Percentiles rank a stretch among this genome's conserved stretches.
These are phyloP conservation scores for Fraxinus xanthoxyloides DNA, from an alignment of 305 asterid species.

Conservation along the genomic window DNA sequence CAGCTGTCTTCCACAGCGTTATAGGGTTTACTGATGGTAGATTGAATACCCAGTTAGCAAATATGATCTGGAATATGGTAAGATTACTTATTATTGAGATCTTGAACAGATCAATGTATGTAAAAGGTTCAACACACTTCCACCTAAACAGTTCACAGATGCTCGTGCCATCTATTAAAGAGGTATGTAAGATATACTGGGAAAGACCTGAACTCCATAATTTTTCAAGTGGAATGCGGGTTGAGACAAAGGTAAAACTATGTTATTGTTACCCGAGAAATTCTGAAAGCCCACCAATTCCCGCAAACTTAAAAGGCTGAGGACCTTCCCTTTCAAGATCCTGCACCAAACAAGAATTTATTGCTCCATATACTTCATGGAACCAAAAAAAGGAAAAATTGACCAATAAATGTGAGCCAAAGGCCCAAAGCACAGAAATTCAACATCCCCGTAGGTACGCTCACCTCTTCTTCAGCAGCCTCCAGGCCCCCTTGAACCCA, in stretches of 20 bases:
- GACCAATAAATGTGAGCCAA: background rate
- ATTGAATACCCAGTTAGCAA: background rate
- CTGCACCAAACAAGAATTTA: slow-evolving; percentile 38
- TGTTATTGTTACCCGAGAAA: slow-evolving; percentile 71
- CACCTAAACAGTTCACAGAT: background rate
- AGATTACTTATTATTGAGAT: background rate
- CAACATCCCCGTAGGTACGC: background rate
- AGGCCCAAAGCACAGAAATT: background rate
- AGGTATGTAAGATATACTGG: background rate
- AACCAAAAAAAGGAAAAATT: slow-evolving; percentile 2
- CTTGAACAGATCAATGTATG: background rate
- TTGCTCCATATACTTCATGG: background rate
- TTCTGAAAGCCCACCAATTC: slow-evolving; percentile 96
- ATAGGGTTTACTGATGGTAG: background rate
- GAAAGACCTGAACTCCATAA: background rate
- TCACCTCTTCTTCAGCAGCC: slow-evolving; percentile 93
- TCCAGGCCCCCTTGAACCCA: slow-evolving; percentile 97
- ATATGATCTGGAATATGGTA: background rate
- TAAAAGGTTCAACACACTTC: background rate
- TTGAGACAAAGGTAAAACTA: background rate
- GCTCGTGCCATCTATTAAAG: background rate
- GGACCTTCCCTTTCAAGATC: slow-evolving; percentile 94
- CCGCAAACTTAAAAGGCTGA: slow-evolving; percentile 85
- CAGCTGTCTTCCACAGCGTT: background rate
- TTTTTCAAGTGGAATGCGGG: background rate